These are phyloP conservation scores for Ulota crispa DNA, from an alignment of 225 moss, liverwort and hornwort species.

Conservation along the genomic window DNA sequence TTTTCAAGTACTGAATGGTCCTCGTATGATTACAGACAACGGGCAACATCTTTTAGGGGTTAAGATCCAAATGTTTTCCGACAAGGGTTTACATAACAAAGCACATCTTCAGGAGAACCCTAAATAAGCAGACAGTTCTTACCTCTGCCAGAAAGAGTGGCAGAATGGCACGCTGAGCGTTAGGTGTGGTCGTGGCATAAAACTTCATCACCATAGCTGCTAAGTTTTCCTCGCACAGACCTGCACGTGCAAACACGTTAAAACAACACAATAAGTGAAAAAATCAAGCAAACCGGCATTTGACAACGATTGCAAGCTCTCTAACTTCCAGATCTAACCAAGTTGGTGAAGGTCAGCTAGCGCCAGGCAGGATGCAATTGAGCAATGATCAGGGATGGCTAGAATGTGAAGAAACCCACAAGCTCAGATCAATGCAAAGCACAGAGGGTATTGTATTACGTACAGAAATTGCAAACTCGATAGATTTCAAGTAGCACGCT, in stretches of 20 bases:
- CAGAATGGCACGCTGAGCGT: conserved; percentile 33
- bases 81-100: too few species aligned
- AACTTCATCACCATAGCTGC: conserved; percentile 52
- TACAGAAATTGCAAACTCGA: neutral
- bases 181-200: neutral
- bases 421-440: neutral
- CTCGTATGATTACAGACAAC: too few species aligned
- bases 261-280: too few species aligned
- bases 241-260: conserved; percentile 1
- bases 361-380: too few species aligned
- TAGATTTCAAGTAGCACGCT: too few species aligned
- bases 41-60: too few species aligned
- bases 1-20: too few species aligned
- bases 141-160: conserved; percentile 38
- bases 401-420: neutral
- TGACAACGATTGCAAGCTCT: too few species aligned
- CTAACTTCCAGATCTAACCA: too few species aligned
- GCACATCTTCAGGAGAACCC: neutral
- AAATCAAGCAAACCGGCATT: too few species aligned
- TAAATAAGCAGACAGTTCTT: neutral
- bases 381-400: too few species aligned
- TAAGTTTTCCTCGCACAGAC: neutral
- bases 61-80: neutral
- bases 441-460: neutral
- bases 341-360: too few species aligned